A percentile compares a stretch with the other conserved stretches of the same genome.
These are phyloP conservation scores for Saitoella complicata DNA, from an alignment of 805 yeast genomes.

Conservation along the genomic window DNA sequence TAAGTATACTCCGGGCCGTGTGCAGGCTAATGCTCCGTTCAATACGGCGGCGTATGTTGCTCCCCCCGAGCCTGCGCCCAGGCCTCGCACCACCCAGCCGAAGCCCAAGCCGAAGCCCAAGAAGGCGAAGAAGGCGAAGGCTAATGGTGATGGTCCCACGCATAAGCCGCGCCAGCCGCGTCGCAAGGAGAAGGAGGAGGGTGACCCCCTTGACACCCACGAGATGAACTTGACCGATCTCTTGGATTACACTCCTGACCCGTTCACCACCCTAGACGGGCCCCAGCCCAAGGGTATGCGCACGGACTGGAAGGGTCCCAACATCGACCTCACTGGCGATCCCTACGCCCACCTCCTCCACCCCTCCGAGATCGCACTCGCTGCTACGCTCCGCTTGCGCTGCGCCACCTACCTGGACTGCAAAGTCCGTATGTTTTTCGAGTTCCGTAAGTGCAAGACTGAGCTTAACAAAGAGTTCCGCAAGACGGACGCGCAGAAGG, in stretches of 20 bases:
- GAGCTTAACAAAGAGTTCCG: constrained; percentile 64
- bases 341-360: constrained; percentile 60
- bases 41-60: too few species aligned
- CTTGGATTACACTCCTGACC: constrained; percentile 71
- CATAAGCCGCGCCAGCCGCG: too few species aligned
- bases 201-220: too few species aligned
- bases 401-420: constrained; percentile 64
- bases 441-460: constrained; percentile 58
- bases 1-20: too few species aligned
- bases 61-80: too few species aligned
- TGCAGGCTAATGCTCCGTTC: too few species aligned
- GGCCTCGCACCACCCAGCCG: too few species aligned
- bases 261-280: constrained; percentile 28
- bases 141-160: too few species aligned
- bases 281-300: constrained; percentile 44
- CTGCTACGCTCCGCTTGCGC: constrained; percentile 79
- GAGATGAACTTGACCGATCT: constrained; percentile 16
- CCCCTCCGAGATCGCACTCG: constrained; percentile 79
- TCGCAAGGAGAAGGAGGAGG: too few species aligned
- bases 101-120: too few species aligned
- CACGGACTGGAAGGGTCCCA: constrained; percentile 97
- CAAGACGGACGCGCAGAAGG: constrained; percentile 95
- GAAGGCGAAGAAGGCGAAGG: too few species aligned
- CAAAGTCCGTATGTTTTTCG: constrained; percentile 71
- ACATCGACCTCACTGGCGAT: constrained; percentile 75